phyloP scores from a whole-genome alignment of 768 basidiomycete genomes.

The Collybia sp. region DNA sequence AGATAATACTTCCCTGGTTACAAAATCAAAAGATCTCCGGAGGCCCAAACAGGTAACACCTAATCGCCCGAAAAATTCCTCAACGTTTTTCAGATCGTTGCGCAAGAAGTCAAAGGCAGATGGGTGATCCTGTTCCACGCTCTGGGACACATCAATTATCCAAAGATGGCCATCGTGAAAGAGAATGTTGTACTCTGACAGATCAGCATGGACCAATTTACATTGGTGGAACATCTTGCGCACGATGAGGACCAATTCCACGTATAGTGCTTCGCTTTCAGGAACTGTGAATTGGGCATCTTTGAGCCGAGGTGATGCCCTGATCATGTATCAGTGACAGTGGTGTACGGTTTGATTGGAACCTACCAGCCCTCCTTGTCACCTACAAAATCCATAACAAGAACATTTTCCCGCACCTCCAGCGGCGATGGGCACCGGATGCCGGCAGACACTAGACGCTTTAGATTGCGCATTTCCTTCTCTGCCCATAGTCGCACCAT shows the following conservation, averaged over 20 bases:
- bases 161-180: slow-evolving; percentile 78
- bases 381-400: slow-evolving; percentile 94
- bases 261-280: slow-evolving; percentile 59
- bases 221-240: slow-evolving; percentile 87
- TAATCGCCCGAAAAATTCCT: slow-evolving; percentile 82
- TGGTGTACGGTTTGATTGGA: slow-evolving; percentile 5
- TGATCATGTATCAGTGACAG: slow-evolving; percentile 20
- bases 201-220: slow-evolving; percentile 94
- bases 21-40: slow-evolving; percentile 82
- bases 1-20: slow-evolving; percentile 55
- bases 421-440: slow-evolving; percentile 84
- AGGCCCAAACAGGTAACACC: slow-evolving; percentile 78
- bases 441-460: slow-evolving; percentile 77
- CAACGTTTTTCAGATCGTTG: slow-evolving; percentile 86
- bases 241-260: slow-evolving; percentile 72
- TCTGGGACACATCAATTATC: slow-evolving; percentile 98
- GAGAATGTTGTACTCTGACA: slow-evolving; percentile 97
- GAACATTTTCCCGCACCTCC: slow-evolving; percentile 94
- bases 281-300: slow-evolving; percentile 61
- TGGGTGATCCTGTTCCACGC: slow-evolving; percentile 97
- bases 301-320: slow-evolving; percentile 92
- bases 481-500: slow-evolving; percentile 99
- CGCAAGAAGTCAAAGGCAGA: slow-evolving; percentile 95
- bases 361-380: slow-evolving; percentile 75
- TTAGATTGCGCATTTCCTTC: slow-evolving; percentile 97